These are phyloP conservation scores for Amanita thiersii DNA, from an alignment of 768 basidiomycete genomes.

Conservation along the genomic window DNA sequence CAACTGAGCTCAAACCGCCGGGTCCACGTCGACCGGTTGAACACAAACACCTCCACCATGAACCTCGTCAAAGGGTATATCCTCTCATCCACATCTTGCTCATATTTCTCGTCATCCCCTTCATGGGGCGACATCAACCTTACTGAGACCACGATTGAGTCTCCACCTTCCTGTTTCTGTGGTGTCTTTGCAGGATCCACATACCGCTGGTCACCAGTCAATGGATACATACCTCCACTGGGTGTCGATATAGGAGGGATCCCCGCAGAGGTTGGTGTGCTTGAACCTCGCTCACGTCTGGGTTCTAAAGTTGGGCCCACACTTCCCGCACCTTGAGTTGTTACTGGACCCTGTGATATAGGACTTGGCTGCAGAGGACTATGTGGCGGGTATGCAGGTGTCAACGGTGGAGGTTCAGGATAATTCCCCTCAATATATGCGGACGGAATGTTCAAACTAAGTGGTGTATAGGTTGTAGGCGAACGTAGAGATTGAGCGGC, in stretches of 20 bases:
- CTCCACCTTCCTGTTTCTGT: slow-evolving; percentile 24
- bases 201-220: slow-evolving; percentile 29
- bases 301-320: slow-evolving; percentile 60
- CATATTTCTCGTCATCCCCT: slow-evolving; percentile 14
- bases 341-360: slow-evolving; percentile 46
- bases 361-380: slow-evolving; percentile 43
- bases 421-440: slow-evolving; percentile 9
- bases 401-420: slow-evolving; percentile 31
- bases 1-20: slow-evolving; percentile 71
- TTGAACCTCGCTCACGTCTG: slow-evolving; percentile 45
- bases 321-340: slow-evolving; percentile 37
- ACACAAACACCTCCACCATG: slow-evolving; percentile 81
- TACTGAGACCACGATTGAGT: slow-evolving; percentile 65
- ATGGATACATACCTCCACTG: slow-evolving; percentile 34
- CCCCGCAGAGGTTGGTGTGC: slow-evolving; percentile 4
- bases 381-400: slow-evolving; percentile 53
- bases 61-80: slow-evolving; percentile 73
- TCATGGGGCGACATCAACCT: slow-evolving; percentile 31
- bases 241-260: slow-evolving; percentile 52
- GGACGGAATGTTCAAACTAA: slow-evolving; percentile 13
- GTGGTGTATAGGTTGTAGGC: slow-evolving; percentile 49
- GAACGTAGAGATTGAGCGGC: slow-evolving; percentile 31
- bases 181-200: not conserved
- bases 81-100: slow-evolving; percentile 23
- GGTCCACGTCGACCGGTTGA: slow-evolving; percentile 71